A percentile compares a stretch with the other conserved stretches of the same genome.
These are phyloP conservation scores for Aspergillus sp. DNA, from an alignment of 2,329 filamentous ascomycete species.

Conservation along the genomic window DNA sequence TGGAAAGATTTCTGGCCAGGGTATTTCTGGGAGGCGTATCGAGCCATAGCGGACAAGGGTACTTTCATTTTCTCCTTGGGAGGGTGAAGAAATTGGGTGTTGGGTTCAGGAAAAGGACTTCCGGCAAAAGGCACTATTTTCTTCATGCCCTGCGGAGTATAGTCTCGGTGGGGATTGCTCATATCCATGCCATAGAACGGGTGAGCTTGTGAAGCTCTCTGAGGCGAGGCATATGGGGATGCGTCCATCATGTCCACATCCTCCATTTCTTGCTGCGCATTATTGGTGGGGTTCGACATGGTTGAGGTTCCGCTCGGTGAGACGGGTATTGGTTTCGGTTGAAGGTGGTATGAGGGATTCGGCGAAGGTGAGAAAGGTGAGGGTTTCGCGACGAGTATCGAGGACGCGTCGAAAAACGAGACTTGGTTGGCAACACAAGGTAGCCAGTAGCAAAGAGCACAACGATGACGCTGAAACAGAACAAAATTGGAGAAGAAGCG, in stretches of 20 bases:
- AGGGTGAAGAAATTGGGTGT: background rate
- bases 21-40: conserved; percentile 2
- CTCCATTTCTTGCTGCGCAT: conserved; percentile 10
- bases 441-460: conserved; percentile 6
- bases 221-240: conserved; percentile 2
- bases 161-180: background rate
- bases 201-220: background rate
- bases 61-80: background rate
- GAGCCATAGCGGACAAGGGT: background rate
- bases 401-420: background rate
- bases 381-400: background rate
- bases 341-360: background rate
- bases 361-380: background rate
- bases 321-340: background rate
- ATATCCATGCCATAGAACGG: conserved; percentile 21
- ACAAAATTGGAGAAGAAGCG: conserved; percentile 7
- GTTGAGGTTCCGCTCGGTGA: background rate
- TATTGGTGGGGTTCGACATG: conserved; percentile 15
- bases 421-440: background rate
- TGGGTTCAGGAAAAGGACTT: background rate
- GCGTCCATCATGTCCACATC: conserved; percentile 14
- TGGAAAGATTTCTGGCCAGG: background rate
- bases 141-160: background rate
- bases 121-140: background rate
- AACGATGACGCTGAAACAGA: conserved; percentile 1